These are phyloP conservation scores for Alternaria sp. DNA, from an alignment of 2,329 filamentous ascomycete species.

Conservation along the genomic window DNA sequence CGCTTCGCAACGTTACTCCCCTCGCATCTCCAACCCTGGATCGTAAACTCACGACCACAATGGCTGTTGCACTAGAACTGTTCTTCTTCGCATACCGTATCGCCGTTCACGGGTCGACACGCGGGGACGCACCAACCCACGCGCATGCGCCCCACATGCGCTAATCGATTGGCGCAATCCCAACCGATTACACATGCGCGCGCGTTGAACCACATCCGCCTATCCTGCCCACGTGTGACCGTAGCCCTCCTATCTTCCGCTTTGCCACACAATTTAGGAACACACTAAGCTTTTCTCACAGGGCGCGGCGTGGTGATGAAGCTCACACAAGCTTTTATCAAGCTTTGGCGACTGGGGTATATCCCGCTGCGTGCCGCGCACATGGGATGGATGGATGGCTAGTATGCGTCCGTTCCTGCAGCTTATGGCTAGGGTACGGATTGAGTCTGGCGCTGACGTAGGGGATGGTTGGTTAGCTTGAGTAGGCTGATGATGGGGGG, in stretches of 20 bases:
- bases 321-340: background rate
- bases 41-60: background rate
- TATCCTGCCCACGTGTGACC: background rate
- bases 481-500: background rate
- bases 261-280: background rate
- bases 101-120: background rate
- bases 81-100: background rate
- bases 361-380: background rate
- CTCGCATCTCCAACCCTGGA: no score
- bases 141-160: background rate
- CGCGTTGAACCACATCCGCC: background rate
- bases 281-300: background rate
- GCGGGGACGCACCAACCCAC: background rate
- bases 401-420: conserved; percentile 4
- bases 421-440: background rate
- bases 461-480: background rate
- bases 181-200: background rate
- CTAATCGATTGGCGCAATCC: background rate
- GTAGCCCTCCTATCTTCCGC: background rate
- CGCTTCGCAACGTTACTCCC: no score
- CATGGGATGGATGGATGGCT: conserved; percentile 5
- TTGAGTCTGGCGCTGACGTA: background rate
- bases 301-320: no score
- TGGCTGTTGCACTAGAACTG: background rate
- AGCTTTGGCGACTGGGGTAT: background rate